Evolutionary conservation across 495 filamentous ascomycete species (phyloP).

Genomic region (Penicillium ucsense): DNA sequence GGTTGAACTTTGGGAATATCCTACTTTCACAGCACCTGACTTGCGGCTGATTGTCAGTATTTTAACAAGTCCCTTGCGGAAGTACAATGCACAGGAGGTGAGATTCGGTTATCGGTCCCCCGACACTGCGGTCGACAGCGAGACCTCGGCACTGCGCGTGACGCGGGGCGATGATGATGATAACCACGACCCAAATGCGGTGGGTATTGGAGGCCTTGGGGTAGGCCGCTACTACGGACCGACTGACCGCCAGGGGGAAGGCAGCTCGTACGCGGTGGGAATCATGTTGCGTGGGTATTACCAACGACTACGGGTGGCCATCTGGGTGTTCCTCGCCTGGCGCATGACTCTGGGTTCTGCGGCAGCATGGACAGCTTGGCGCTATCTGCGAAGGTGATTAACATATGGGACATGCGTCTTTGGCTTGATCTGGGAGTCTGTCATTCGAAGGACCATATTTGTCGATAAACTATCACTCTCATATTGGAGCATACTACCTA

Average conservation of each 20-base stretch:
- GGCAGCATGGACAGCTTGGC: constrained; percentile 24
- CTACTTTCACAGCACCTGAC: constrained; percentile 62
- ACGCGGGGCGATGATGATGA: constrained; percentile 12
- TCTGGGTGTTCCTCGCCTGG: constrained; percentile 41
- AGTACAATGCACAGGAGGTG: constrained; percentile 38
- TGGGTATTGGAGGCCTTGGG: constrained; percentile 38
- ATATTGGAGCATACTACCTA: too few relatives aligned
- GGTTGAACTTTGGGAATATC: constrained; percentile 57
- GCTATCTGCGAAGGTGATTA: constrained; percentile 14
- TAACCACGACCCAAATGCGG: constrained; percentile 25
- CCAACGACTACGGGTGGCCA: constrained; percentile 48
- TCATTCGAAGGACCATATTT: too few relatives aligned
- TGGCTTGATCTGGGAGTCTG: too few relatives aligned
- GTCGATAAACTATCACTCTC: too few relatives aligned
- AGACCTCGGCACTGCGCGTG: constrained; percentile 32
- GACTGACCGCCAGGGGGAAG: constrained; percentile 16
- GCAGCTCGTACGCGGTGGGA: constrained; percentile 40
- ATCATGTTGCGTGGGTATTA: constrained; percentile 65
- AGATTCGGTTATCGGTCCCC: constrained; percentile 28
- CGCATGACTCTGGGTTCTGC: constrained; percentile 25
- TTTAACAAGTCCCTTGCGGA: constrained; percentile 51
- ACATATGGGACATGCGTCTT: not conserved
- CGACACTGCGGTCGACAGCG: constrained; percentile 34
- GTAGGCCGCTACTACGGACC: constrained; percentile 35
- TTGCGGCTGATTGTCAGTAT: constrained; percentile 49